Base-by-base conservation (phyloP, 371 early-diverging fungal species). In the Rhizopus microsporus region DNA sequence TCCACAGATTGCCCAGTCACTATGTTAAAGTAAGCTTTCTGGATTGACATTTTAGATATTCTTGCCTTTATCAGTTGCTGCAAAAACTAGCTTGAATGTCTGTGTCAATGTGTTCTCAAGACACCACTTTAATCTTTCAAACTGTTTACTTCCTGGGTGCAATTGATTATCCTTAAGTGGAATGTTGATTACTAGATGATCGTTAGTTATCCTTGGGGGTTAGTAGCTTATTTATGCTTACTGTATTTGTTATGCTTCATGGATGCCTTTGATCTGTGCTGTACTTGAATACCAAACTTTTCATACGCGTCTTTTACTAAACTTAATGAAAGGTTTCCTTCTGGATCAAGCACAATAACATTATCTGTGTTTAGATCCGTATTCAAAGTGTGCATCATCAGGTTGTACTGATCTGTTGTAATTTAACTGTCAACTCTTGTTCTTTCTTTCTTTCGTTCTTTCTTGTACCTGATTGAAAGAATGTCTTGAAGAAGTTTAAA, bases 291-390 rank as follows among this genome's bases (percentile, higher is more conserved):
- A 34, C 87, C 87, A 60, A 86, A 75, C 8, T 69, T 64, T 54
- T 86, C 82, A 48, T 80, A 84, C 0, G 83, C 74, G 30, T 80
- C 71, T 54, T 86, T 86, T 23, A 70, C 61, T n/a, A 86, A 54
- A 40, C 80, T 80, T 32, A 86, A 56, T 6, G 69, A 67, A 7
- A 86, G 57, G 30, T 63, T 70, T 64, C 86, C 86, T 51, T 69
- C 58, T 9, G 71, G 71, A 56, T 80, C 77, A 0, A 86, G 16
- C 7, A 79, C 72, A 3, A 83, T 63, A 6, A 84, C 79, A 56
- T 86, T 71, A 58, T 81, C 75, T 3, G 74, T 72, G 56, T 86
- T 84, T 23, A 86, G 64, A 13, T 75, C 62, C 7, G 78, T 72
- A 32, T 76, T 69, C 0, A 77, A 42, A 32, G 73, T 82, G 49